Percentiles rank a stretch among this genome's conserved stretches.
These are phyloP conservation scores for Capronia epimyces DNA, from an alignment of 2,329 filamentous ascomycete species.

Conservation along the genomic window DNA sequence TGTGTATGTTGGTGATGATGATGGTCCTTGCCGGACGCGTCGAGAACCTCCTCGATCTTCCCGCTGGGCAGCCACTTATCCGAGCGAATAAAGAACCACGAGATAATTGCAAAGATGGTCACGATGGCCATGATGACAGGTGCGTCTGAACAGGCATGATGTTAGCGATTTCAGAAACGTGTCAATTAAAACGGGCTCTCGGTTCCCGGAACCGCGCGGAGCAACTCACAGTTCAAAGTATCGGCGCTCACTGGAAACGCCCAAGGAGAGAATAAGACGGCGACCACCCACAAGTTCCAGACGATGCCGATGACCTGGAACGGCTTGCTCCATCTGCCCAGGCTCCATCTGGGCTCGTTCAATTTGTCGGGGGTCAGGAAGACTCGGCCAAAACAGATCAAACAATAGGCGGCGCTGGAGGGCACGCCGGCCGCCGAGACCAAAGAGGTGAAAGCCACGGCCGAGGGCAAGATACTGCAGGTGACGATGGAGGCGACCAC, in stretches of 20 bases:
- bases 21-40: too few species aligned
- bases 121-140: constrained; percentile 19
- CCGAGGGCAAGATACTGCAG: constrained; percentile 55
- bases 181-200: too few species aligned
- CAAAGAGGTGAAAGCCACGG: constrained; percentile 50
- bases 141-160: constrained; percentile 16
- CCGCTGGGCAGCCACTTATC: too few species aligned
- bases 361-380: constrained; percentile 38
- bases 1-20: too few species aligned
- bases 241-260: constrained; percentile 30
- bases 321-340: constrained; percentile 37
- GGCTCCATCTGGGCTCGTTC: constrained; percentile 38
- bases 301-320: constrained; percentile 39
- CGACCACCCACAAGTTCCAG: constrained; percentile 40
- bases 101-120: constrained; percentile 4
- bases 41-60: too few species aligned
- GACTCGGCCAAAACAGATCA: constrained; percentile 33
- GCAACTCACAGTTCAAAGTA: constrained; percentile 32
- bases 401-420: constrained; percentile 37
- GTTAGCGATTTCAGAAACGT: neutral
- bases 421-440: constrained; percentile 49
- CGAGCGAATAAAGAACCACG: neutral
- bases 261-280: constrained; percentile 27
- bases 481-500: constrained; percentile 50
- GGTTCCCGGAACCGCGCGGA: neutral